A percentile compares a stretch with the other conserved stretches of the same genome.
Evolutionary conservation across 2,329 filamentous ascomycete genomes (phyloP).

Genomic region (Samsoniella hepiali): DNA sequence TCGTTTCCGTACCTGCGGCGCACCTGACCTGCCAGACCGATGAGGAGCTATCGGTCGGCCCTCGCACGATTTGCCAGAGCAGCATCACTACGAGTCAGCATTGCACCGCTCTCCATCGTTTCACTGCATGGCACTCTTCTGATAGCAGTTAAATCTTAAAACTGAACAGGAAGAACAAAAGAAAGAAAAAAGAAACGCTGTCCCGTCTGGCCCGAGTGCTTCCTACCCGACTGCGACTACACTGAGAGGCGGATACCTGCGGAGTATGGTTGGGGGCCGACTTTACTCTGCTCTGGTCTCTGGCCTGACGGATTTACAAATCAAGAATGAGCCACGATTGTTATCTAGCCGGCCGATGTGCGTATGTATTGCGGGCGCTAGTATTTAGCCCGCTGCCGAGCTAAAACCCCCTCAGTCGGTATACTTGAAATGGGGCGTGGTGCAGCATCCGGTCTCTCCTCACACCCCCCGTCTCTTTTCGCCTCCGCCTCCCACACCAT

Average conservation of each 20-base stretch:
- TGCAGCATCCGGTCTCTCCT: constrained; percentile 13
- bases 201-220: background rate
- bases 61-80: background rate
- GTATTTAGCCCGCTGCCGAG: constrained; percentile 3
- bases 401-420: constrained; percentile 6
- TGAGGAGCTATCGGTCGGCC: background rate
- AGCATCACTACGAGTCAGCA: background rate
- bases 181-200: too few relatives aligned
- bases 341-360: background rate
- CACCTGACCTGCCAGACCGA: constrained; percentile 3
- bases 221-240: background rate
- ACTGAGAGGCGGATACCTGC: background rate
- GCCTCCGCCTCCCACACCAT: constrained; percentile 16
- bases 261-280: constrained; percentile 3
- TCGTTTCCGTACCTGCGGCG: constrained; percentile 2
- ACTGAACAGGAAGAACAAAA: too few relatives aligned
- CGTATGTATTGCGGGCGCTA: constrained; percentile 6
- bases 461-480: constrained; percentile 4
- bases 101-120: background rate
- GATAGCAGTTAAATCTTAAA: background rate
- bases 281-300: background rate
- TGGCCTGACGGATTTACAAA: background rate
- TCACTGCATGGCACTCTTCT: background rate
- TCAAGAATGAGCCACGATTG: background rate
- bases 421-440: constrained; percentile 11